phyloP scores from a whole-genome alignment of 2,329 filamentous ascomycete species.

The Dactylonectria estremocensis region DNA sequence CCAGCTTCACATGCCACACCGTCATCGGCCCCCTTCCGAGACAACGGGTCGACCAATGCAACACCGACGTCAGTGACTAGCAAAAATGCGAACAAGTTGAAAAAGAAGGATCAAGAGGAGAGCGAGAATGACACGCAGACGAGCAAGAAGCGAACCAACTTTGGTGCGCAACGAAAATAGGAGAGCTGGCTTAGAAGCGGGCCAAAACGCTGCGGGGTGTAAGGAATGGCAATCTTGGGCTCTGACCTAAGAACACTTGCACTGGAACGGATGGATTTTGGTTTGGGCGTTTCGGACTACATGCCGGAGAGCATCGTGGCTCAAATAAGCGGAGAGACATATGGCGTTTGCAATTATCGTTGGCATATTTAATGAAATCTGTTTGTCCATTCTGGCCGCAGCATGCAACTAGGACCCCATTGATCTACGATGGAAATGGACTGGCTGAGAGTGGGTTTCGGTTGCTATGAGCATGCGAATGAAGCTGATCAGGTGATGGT shows the following conservation, averaged over 20 bases:
- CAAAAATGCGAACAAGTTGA: constrained; percentile 65
- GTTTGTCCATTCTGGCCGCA: background rate
- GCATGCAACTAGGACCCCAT: background rate
- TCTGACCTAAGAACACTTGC: background rate
- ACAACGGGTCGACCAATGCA: constrained; percentile 65
- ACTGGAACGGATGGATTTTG: background rate
- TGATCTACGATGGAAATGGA: background rate
- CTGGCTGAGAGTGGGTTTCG: background rate
- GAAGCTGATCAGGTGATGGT: background rate
- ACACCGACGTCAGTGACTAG: constrained; percentile 70
- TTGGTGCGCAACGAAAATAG: constrained; percentile 68
- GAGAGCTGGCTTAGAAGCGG: background rate
- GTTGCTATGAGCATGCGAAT: background rate
- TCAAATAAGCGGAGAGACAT: background rate
- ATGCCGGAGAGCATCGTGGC: constrained; percentile 6
- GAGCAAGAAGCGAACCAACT: constrained; percentile 71
- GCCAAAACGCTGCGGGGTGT: background rate
- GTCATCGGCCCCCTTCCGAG: constrained; percentile 68
- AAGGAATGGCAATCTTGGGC: background rate
- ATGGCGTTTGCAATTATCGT: constrained; percentile 7
- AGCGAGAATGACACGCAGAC: constrained; percentile 72
- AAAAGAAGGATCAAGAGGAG: constrained; percentile 69
- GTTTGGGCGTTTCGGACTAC: constrained; percentile 18
- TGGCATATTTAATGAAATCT: background rate
- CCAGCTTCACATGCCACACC: constrained; percentile 59